Conservation (phyloP, 1,139 yeast genomes). For the Hyphopichia wangnamkhiaoensis region DNA sequence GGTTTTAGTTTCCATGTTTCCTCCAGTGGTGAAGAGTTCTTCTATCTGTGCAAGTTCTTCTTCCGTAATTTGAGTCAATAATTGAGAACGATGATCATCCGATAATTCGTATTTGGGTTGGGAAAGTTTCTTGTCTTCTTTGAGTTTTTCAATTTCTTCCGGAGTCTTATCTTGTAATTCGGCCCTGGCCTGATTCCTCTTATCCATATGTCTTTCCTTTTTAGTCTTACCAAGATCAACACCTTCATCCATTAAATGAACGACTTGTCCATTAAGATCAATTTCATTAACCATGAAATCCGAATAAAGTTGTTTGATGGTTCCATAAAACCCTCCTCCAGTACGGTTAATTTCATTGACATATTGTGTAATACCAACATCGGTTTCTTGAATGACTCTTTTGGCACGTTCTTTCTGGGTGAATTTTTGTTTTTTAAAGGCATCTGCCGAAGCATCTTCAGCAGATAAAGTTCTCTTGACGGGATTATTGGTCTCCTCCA, state of each 20-base stretch:
- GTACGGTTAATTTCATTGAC: slow-evolving; percentile 45
- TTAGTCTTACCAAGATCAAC: slow-evolving; percentile 52
- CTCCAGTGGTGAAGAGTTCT: slow-evolving; percentile 56
- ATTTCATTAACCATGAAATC: slow-evolving; percentile 94
- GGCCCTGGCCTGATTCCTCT: slow-evolving; percentile 40
- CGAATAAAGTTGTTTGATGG: slow-evolving; percentile 85
- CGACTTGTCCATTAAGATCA: slow-evolving; percentile 63
- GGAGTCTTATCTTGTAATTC: slow-evolving; percentile 33
- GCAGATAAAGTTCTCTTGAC: slow-evolving; percentile 9
- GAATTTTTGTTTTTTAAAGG: slow-evolving; percentile 9
- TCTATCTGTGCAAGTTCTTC: slow-evolving; percentile 59
- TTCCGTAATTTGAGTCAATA: slow-evolving; percentile 58
- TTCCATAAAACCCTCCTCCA: slow-evolving; percentile 70
- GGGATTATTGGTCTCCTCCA: slow-evolving; percentile 8
- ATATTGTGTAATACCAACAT: slow-evolving; percentile 83
- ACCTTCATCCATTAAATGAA: slow-evolving; percentile 77
- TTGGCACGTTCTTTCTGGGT: slow-evolving; percentile 10
- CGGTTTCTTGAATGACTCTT: slow-evolving; percentile 51
- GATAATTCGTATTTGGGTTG: slow-evolving; percentile 46
- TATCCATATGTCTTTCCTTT: slow-evolving; percentile 52
- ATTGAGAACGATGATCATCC: slow-evolving; percentile 44
- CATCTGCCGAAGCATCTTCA: slow-evolving; percentile 4
- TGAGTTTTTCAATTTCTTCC: slow-evolving; percentile 35
- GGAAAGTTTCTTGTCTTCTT: slow-evolving; percentile 25
- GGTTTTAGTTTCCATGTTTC: slow-evolving; percentile 58